These are phyloP conservation scores for Coprinopsis cinerea DNA, from an alignment of 768 basidiomycete species.

Conservation along the genomic window DNA sequence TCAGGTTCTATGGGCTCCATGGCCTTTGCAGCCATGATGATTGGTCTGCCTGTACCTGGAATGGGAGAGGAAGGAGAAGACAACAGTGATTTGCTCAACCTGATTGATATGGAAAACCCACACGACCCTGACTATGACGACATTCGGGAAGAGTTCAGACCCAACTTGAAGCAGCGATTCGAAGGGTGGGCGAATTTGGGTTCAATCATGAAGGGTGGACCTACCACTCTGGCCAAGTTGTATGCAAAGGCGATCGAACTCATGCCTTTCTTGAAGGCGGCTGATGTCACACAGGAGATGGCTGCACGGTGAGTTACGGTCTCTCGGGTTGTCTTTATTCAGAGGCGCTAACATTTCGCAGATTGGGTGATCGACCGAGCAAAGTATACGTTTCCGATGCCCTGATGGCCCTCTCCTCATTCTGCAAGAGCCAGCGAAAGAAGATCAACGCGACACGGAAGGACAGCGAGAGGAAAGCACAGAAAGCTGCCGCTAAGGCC, in stretches of 20 bases:
- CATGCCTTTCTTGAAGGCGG: constrained; percentile 52
- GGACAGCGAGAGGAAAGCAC: constrained; percentile 17
- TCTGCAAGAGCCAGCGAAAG: constrained; percentile 47
- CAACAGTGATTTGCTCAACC: constrained; percentile 44
- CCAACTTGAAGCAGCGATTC: constrained; percentile 49
- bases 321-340: not conserved
- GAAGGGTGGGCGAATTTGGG: constrained; percentile 49
- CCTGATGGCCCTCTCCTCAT: constrained; percentile 39
- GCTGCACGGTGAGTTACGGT: constrained; percentile 34
- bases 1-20: constrained; percentile 32
- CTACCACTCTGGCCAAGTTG: constrained; percentile 29
- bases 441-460: constrained; percentile 21
- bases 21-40: constrained; percentile 63
- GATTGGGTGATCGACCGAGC: constrained; percentile 48
- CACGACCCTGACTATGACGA: constrained; percentile 54
- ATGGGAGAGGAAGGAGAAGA: constrained; percentile 29
- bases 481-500: not conserved
- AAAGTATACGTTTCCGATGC: constrained; percentile 49
- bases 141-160: constrained; percentile 54
- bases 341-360: constrained; percentile 18
- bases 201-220: constrained; percentile 32
- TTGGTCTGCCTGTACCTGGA: constrained; percentile 33
- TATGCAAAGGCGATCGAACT: constrained; percentile 39
- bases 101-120: constrained; percentile 43
- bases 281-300: constrained; percentile 56